phyloP scores from a whole-genome alignment of 257 asterid species.

The Echium plantagineum region DNA sequence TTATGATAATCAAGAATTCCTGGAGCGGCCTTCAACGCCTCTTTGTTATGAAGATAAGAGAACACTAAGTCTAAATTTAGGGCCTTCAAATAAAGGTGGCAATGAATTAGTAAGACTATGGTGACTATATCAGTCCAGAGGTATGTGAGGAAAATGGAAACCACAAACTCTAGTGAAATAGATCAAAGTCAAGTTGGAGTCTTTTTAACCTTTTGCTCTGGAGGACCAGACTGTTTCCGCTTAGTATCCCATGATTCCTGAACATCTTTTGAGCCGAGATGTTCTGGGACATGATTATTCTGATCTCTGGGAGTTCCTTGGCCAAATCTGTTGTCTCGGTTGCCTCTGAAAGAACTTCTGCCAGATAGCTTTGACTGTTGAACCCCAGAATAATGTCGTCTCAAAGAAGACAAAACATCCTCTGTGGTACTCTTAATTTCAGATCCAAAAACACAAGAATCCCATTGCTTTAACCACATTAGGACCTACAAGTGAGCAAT shows the following conservation, averaged over 20 bases:
- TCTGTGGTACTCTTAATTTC: slow-evolving; percentile 81
- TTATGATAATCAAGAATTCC: neutral
- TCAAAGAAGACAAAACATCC: slow-evolving; percentile 72
- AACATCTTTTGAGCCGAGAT: slow-evolving; percentile 28
- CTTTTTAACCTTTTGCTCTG: slow-evolving; percentile 62
- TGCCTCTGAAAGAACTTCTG: slow-evolving; percentile 34
- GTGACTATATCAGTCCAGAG: neutral
- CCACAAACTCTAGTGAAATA: neutral
- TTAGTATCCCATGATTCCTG: slow-evolving; percentile 54
- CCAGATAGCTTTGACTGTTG: slow-evolving; percentile 41
- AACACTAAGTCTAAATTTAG: too few species aligned
- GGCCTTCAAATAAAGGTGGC: too few species aligned
- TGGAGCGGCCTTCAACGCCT: neutral
- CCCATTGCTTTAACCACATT: slow-evolving; percentile 98
- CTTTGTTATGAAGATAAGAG: too few species aligned
- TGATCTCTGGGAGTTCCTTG: slow-evolving; percentile 27
- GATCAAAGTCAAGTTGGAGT: neutral
- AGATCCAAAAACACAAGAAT: slow-evolving; percentile 84
- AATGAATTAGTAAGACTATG: neutral
- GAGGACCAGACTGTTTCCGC: slow-evolving; percentile 53
- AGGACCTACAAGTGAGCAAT: slow-evolving; percentile 56
- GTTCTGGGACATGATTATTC: slow-evolving; percentile 35
- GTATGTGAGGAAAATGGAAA: neutral
- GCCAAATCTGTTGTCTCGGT: slow-evolving; percentile 31
- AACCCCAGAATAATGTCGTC: slow-evolving; percentile 61